Conservation (phyloP, 2,329 filamentous ascomycete species). For the Herpotrichia juniperi region DNA sequence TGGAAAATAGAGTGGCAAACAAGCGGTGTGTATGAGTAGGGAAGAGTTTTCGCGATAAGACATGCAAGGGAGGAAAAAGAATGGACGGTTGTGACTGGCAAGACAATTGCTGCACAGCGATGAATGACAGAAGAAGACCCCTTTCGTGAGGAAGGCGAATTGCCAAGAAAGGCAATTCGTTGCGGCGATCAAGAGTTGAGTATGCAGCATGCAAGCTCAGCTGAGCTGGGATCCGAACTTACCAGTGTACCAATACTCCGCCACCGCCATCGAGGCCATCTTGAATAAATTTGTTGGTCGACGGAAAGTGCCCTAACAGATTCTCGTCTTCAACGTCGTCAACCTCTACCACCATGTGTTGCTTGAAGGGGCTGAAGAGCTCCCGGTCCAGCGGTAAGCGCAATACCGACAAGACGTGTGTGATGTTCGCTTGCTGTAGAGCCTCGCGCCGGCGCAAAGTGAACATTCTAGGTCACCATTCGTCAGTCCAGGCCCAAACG, state of each 20-base stretch:
- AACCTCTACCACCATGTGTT: slow-evolving; percentile 78
- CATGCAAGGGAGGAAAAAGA: slow-evolving; percentile 15
- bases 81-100: slow-evolving; percentile 29
- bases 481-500: slow-evolving; percentile 27
- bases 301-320: slow-evolving; percentile 78
- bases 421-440: slow-evolving; percentile 76
- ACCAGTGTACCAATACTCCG: slow-evolving; percentile 74
- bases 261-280: slow-evolving; percentile 68
- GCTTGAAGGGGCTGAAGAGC: slow-evolving; percentile 65
- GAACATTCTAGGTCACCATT: slow-evolving; percentile 68
- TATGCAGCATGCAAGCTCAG: slow-evolving; percentile 43
- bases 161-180: slow-evolving; percentile 36
- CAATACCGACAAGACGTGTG: slow-evolving; percentile 87
- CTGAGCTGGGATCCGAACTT: slow-evolving; percentile 50
- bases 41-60: slow-evolving; percentile 23
- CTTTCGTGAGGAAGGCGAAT: slow-evolving; percentile 39
- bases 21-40: slow-evolving; percentile 36
- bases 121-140: slow-evolving; percentile 8
- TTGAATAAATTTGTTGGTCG: slow-evolving; percentile 82
- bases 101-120: slow-evolving; percentile 9
- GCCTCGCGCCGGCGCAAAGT: slow-evolving; percentile 74
- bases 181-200: slow-evolving; percentile 35
- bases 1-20: slow-evolving; percentile 38
- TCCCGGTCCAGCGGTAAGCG: slow-evolving; percentile 63
- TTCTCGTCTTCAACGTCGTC: slow-evolving; percentile 93